A percentile compares a stretch with the other conserved stretches of the same genome.
These are phyloP conservation scores for Colletotrichum scovillei DNA, from an alignment of 2,329 filamentous ascomycete genomes.

Conservation along the genomic window DNA sequence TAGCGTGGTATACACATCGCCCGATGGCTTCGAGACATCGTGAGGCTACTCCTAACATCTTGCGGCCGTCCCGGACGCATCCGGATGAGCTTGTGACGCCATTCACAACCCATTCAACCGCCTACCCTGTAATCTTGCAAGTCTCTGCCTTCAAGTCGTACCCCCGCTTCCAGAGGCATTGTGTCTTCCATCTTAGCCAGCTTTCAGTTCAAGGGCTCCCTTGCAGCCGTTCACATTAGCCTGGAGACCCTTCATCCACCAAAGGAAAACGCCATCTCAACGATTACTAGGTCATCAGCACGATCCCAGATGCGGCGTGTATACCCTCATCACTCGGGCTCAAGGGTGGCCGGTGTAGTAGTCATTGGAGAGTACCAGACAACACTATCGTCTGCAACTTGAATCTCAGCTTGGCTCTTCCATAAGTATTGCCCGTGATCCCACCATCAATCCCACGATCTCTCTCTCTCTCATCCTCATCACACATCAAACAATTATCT, in stretches of 20 bases:
- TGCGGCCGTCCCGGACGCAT: neutral
- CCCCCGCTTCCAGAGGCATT: neutral
- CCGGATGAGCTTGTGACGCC: neutral
- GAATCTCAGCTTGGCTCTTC: neutral
- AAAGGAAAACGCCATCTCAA: neutral
- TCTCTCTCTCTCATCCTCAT: conserved; percentile 20
- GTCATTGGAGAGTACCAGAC: neutral
- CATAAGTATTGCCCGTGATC: conserved; percentile 20
- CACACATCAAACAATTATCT: neutral
- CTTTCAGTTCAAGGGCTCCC: neutral
- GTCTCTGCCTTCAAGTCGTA: neutral
- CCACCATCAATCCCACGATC: neutral
- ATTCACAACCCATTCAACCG: neutral
- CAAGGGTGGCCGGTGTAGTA: neutral
- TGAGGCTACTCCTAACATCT: neutral
- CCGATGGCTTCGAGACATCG: conserved; percentile 11
- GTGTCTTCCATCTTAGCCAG: neutral
- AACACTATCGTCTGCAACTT: neutral
- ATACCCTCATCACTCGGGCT: neutral
- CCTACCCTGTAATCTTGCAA: neutral
- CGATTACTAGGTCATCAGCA: neutral
- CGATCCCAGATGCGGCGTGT: neutral
- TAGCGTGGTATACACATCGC: neutral
- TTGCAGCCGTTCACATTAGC: conserved; percentile 13
- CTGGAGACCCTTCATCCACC: neutral